These are phyloP conservation scores for Pichia kudriavzevii DNA, from an alignment of 1,139 yeast species.

Conservation along the genomic window DNA sequence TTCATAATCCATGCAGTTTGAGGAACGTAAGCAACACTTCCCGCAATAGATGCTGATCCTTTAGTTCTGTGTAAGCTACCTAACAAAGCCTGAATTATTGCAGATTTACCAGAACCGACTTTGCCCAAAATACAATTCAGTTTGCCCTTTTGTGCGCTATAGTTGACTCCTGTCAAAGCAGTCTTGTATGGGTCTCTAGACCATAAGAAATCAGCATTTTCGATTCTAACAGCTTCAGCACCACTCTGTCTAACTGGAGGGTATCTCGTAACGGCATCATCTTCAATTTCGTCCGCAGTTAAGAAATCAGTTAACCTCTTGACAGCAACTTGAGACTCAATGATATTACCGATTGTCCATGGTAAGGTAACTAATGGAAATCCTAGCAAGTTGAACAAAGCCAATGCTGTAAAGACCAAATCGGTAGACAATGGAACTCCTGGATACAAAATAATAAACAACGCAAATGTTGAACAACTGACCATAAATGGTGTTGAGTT, in stretches of 20 bases:
- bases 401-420: slow-evolving; percentile 88
- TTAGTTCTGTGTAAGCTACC: slow-evolving; percentile 80
- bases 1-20: slow-evolving; percentile 97
- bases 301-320: slow-evolving; percentile 69
- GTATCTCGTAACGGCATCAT: slow-evolving; percentile 59
- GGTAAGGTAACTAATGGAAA: slow-evolving; percentile 96
- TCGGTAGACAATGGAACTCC: slow-evolving; percentile 76
- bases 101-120: slow-evolving; percentile 91
- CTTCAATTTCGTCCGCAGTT: slow-evolving; percentile 71
- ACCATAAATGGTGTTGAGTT: slow-evolving; percentile 86
- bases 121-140: slow-evolving; percentile 84
- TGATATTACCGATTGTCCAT: slow-evolving; percentile 74
- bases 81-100: slow-evolving; percentile 71
- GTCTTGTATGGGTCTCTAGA: slow-evolving; percentile 71
- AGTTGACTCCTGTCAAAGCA: slow-evolving; percentile 67
- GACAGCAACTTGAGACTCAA: slow-evolving; percentile 88
- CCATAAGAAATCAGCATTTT: slow-evolving; percentile 84
- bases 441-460: slow-evolving; percentile 57
- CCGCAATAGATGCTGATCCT: slow-evolving; percentile 70
- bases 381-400: slow-evolving; percentile 74
- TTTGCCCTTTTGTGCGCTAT: slow-evolving; percentile 69
- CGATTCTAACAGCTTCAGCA: slow-evolving; percentile 61
- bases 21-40: slow-evolving; percentile 83
- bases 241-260: slow-evolving; percentile 51
- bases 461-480: slow-evolving; percentile 84